Conservation (phyloP, 352 stramenopile genomes). For the Pythium chondricola region DNA sequence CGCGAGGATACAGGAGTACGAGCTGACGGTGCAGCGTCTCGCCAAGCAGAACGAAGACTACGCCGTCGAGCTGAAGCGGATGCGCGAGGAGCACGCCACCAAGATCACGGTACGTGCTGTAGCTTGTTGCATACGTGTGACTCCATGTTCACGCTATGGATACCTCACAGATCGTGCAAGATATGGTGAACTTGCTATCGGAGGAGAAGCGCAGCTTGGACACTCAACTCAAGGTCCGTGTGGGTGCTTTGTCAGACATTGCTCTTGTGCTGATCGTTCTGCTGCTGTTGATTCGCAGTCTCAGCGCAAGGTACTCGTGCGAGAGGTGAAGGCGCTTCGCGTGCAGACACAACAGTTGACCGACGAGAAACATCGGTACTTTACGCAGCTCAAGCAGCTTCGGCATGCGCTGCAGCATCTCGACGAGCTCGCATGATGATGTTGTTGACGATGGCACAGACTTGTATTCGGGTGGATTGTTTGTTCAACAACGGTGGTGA, state of each 20-base stretch:
- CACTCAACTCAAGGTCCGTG: constrained; percentile 43
- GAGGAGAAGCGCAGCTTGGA: constrained; percentile 78
- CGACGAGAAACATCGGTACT: constrained; percentile 64
- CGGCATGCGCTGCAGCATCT: constrained; percentile 67
- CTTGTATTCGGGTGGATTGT: constrained; percentile 5
- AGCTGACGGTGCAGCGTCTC: constrained; percentile 46
- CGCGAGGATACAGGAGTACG: constrained; percentile 70
- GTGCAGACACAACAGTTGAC: constrained; percentile 59
- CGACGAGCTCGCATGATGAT: constrained; percentile 34
- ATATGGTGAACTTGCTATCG: constrained; percentile 69
- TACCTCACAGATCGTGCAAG: constrained; percentile 65
- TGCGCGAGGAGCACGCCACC: constrained; percentile 46
- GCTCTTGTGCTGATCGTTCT: too few species aligned
- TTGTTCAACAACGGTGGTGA: constrained; percentile 11
- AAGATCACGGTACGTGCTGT: constrained; percentile 51
- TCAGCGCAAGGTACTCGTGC: constrained; percentile 76
- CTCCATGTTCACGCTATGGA: too few species aligned
- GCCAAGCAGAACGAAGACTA: constrained; percentile 51
- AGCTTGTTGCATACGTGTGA: too few species aligned
- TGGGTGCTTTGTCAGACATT: too few species aligned
- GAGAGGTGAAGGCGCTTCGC: constrained; percentile 71
- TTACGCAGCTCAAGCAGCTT: constrained; percentile 69
- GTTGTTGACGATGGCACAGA: not conserved
- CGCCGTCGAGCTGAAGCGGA: constrained; percentile 30
- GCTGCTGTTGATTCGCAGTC: constrained; percentile 19